Evolutionary conservation across 1,284 basidiomycete genomes (phyloP).

Genomic region (Trametes sp.): DNA sequence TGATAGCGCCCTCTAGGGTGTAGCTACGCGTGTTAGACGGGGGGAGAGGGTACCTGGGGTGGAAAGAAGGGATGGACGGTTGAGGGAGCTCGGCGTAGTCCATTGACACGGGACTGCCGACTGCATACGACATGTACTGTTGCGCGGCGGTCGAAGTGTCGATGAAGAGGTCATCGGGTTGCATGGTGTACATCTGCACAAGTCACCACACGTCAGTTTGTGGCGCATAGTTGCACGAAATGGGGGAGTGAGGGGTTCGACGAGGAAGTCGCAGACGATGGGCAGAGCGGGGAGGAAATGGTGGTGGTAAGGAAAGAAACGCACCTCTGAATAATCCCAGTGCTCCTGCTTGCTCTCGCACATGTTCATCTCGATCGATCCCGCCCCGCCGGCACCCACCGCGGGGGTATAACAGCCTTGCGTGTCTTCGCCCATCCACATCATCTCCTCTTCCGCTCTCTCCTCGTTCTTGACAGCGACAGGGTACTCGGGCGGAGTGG

Average conservation of each 20-base stretch:
- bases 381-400: not conserved
- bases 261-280: not conserved
- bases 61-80: slow-evolving; percentile 6
- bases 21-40: slow-evolving; percentile 24
- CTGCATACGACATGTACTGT: not conserved
- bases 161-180: slow-evolving; percentile 6
- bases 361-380: not conserved
- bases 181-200: not conserved
- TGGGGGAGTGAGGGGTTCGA: not conserved
- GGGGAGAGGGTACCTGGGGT: slow-evolving; percentile 11
- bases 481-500: not conserved
- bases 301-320: not conserved
- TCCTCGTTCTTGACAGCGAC: slow-evolving; percentile 10
- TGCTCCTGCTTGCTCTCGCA: not conserved
- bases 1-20: slow-evolving; percentile 33
- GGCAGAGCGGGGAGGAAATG: no score
- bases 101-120: slow-evolving; percentile 10
- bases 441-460: not conserved
- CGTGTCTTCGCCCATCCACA: not conserved
- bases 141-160: slow-evolving; percentile 5
- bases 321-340: not conserved
- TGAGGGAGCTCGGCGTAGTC: slow-evolving; percentile 1
- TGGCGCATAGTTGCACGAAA: not conserved
- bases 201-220: not conserved
- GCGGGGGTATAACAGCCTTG: not conserved